A percentile compares a stretch with the other conserved stretches of the same genome.
Conservation (phyloP, 179 eudicot species). For the Beta lomatogona region DNA sequence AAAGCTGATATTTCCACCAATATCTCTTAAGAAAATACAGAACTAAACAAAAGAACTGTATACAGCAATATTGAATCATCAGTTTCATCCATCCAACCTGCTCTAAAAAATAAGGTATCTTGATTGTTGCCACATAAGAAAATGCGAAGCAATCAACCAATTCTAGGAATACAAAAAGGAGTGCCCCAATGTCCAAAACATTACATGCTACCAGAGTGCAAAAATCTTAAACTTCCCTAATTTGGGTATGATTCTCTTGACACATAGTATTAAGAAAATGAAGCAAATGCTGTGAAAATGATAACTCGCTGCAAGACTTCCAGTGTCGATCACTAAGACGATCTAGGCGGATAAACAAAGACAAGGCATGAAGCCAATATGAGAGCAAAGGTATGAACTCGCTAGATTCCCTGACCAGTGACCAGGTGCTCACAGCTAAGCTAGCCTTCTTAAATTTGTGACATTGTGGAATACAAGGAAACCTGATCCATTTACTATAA, state of each 20-base stretch:
- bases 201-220: not conserved
- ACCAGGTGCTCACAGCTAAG: not conserved
- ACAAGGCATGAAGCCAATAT: slow-evolving; percentile 1
- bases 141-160: not conserved
- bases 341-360: slow-evolving; percentile 1
- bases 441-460: not conserved
- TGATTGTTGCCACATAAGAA: not conserved
- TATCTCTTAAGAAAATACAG: not conserved
- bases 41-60: not conserved
- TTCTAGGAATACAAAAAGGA: not conserved
- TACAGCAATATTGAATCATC: not conserved
- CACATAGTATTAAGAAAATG: not conserved
- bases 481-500: not conserved
- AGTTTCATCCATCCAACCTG: not conserved
- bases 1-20: not conserved
- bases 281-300: no score
- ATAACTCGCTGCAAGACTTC: not conserved
- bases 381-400: not conserved
- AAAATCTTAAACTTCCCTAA: not conserved
- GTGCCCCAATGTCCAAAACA: not conserved
- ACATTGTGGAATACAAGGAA: not conserved
- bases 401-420: not conserved
- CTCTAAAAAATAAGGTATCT: not conserved
- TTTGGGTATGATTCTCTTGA: not conserved
- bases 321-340: not conserved